Base-by-base conservation (phyloP, 495 filamentous ascomycete genomes). In the Xylaria grammica region DNA sequence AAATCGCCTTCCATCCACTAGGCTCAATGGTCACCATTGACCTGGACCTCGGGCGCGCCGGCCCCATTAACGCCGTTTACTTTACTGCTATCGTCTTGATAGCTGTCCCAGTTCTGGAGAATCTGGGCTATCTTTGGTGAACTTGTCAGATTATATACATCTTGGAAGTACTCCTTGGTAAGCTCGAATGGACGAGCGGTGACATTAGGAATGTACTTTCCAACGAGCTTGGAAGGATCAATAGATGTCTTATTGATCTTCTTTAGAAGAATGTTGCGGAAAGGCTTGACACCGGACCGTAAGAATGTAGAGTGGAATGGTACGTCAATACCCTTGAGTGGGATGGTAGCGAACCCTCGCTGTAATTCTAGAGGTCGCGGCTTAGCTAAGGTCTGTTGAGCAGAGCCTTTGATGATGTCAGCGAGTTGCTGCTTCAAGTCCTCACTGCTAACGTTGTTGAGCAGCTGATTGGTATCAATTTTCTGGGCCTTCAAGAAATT, bases 191-290 rank as follows among this genome's bases (percentile, higher is more conserved):
- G 95, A 72, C 88, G 87, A 34, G 95, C 95, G 17, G 95, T 99
- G 55, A 99, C 95, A 75, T 99, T 99, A 67, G 95, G 95, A 64
- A 99, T 97, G 81, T 99, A 99, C 82, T 99, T 99, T 60, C 95
- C 96, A 67, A 99, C 80, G 68, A 99, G 79, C 81, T 98, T 99
- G 80, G 90, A 88, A 17, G 95, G 95, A 72, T 99, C 95, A 74
- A 99, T 98, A 46, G 90, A 94, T 20, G 91, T 97, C 85, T 96
- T 95, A 83, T 97, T 90, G 84, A 99, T 98, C 85, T 99, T 99
- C 91, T 98, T 98, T 65, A 97, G 88, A 70, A 99, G 78, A 84
- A 99, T 98, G 54, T 86, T 91, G 57, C 95, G 86, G 91, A 99
- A 99, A 45, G 95, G 95, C 82, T 99, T 99, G 76, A 99, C 95